Base-by-base conservation (phyloP, 2,329 filamentous ascomycete genomes). In the Chaetomiaceae sp. region DNA sequence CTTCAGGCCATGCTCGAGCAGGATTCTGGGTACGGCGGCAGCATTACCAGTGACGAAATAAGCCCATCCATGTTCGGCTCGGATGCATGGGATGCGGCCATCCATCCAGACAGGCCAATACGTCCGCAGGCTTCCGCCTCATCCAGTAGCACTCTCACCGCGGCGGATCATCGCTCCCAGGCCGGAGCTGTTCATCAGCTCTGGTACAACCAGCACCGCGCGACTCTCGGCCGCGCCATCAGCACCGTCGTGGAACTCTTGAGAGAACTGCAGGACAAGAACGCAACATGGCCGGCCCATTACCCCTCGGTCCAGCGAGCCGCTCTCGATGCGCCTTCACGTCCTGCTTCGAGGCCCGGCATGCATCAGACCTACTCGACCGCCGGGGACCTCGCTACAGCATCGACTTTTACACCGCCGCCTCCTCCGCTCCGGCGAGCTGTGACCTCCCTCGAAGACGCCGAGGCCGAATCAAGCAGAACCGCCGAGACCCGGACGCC, bases 1-100 rank as follows among this genome's bases (percentile, higher is more conserved):
- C 73, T 97, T 32, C 87, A 93, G 66, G 81, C 83, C 15, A 78
- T 94, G 58, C 72, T 97, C 45, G 88, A 95, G 51, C 73, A 81
- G 48, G 93, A 98, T 64, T 97, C 91, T 15, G 93, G 91, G 6
- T 97, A 97, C 61, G 90, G 88, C 45, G 86, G 85, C 36, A 95
- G 88, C 63, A 74, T 85, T 40, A 72, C 78, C 24, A 83, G 81
- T 50, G 85, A 85, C 42, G 77, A 77, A 36, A 44, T 55, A 40
- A 51, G 53, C 50, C 27, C 49, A 43, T 54, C 55, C 66, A 70
- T 50, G 64, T 69, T 43, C 64, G 43, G 42, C 59, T 36, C 59
- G 48, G 48, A 65, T 19, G 59, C 64, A 33, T 72, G 71, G 63
- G 69, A 72, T 56, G 67, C 71, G 34, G 63, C 68, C 35, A 60